Conservation (phyloP, 2,329 filamentous ascomycete species). For the Cytospora schulzeri region DNA sequence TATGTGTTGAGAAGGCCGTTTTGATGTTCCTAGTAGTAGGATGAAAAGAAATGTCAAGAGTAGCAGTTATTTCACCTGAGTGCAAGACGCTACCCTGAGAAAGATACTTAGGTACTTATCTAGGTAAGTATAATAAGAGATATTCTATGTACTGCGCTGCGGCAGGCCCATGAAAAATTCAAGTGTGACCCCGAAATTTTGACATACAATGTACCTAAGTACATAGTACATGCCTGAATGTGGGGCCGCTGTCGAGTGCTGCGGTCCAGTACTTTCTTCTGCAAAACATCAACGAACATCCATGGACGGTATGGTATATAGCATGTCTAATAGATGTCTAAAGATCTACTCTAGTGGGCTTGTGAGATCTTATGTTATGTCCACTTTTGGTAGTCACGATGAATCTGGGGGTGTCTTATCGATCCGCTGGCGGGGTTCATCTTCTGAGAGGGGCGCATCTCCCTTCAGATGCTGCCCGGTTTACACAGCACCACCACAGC, state of each 20-base stretch:
- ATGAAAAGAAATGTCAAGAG: background rate
- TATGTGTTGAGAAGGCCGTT: background rate
- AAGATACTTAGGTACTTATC: background rate
- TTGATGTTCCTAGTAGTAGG: background rate
- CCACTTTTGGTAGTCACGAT: conserved; percentile 12
- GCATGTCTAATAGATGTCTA: background rate
- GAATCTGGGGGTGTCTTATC: conserved; percentile 12
- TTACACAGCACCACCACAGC: too few relatives aligned
- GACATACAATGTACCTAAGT: background rate
- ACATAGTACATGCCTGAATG: background rate
- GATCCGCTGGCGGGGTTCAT: conserved; percentile 4
- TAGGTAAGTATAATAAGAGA: background rate
- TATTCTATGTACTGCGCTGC: background rate
- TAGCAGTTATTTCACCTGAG: background rate
- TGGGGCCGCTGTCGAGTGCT: background rate
- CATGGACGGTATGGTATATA: background rate
- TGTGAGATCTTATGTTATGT: background rate
- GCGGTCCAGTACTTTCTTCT: background rate
- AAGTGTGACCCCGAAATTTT: conserved; percentile 23
- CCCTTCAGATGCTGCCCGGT: too few relatives aligned
- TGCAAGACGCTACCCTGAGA: background rate
- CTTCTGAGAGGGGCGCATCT: background rate
- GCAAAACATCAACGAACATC: background rate
- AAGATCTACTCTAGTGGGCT: too few relatives aligned
- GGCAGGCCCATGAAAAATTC: conserved; percentile 22